A percentile compares a stretch with the other conserved stretches of the same genome.
Conservation (phyloP, 2,329 filamentous ascomycete species). For the Verticillium klebahnii region DNA sequence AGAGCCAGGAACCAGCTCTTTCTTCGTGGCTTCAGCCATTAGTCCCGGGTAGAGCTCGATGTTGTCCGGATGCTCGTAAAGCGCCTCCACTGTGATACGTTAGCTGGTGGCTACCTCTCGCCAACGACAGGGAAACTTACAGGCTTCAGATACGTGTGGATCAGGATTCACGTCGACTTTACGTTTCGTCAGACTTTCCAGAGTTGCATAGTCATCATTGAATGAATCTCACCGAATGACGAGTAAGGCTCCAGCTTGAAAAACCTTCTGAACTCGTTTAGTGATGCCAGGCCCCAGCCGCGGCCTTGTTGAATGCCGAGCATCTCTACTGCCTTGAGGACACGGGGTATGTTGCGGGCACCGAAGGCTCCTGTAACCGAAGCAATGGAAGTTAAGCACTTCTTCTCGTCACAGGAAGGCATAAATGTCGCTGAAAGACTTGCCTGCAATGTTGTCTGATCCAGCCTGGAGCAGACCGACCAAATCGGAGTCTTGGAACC, state of each 20-base stretch:
- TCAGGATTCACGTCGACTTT: conserved; percentile 49
- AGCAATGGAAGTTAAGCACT: neutral
- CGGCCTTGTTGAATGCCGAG: conserved; percentile 58
- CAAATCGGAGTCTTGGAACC: conserved; percentile 53
- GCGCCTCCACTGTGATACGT: conserved; percentile 42
- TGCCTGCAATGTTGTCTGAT: conserved; percentile 57
- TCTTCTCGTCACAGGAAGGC: neutral
- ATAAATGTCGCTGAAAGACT: neutral
- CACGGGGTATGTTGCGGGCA: conserved; percentile 52
- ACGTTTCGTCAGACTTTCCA: neutral
- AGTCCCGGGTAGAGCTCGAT: conserved; percentile 68
- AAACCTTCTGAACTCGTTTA: conserved; percentile 63
- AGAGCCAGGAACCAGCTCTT: conserved; percentile 43
- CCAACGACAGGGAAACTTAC: neutral
- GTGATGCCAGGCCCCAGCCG: conserved; percentile 54
- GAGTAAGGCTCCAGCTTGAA: conserved; percentile 54
- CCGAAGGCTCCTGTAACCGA: conserved; percentile 37
- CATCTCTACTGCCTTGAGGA: conserved; percentile 57
- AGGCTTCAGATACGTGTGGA: conserved; percentile 40
- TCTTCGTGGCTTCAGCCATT: conserved; percentile 55
- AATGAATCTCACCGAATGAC: conserved; percentile 35
- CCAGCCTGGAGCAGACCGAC: conserved; percentile 48
- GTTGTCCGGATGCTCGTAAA: conserved; percentile 60
- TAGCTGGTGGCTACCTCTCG: neutral
- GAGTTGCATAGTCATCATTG: neutral